These are phyloP conservation scores for Pterocarpus macrocarpus DNA, from an alignment of 306 rosid species.

Conservation along the genomic window DNA sequence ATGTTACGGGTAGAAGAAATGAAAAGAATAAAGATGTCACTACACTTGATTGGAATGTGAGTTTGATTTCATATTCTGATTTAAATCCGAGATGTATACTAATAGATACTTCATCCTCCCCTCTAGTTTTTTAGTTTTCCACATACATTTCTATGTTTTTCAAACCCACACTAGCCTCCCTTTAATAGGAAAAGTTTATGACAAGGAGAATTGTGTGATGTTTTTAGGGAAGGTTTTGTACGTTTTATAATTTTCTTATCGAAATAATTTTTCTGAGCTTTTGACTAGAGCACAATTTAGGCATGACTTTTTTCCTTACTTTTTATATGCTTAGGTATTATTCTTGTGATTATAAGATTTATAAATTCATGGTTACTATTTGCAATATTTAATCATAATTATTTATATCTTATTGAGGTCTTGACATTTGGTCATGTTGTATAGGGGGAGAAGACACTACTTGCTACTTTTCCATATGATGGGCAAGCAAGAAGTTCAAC, in stretches of 20 bases:
- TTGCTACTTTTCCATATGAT: conserved; percentile 81
- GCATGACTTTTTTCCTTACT: neutral
- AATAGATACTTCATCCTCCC: neutral
- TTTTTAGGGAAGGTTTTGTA: neutral
- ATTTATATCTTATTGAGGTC: too few relatives aligned
- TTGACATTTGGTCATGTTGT: neutral
- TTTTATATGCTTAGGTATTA: neutral
- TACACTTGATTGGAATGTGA: conserved; percentile 57
- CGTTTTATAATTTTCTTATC: neutral
- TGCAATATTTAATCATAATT: neutral
- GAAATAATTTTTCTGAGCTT: neutral
- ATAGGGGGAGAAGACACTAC: conserved; percentile 73
- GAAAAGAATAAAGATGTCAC: too few relatives aligned
- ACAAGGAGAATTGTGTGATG: too few relatives aligned
- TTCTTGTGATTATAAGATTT: neutral
- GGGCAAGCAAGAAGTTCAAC: conserved; percentile 45
- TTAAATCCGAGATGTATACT: conserved; percentile 3
- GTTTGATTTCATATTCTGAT: conserved; percentile 42
- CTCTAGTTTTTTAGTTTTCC: neutral
- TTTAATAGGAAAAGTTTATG: neutral
- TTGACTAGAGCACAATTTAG: neutral
- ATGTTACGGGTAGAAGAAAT: too few relatives aligned
- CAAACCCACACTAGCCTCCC: neutral
- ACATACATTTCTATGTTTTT: neutral
- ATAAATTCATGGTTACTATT: neutral